phyloP scores from a whole-genome alignment of 2,329 filamentous ascomycete species.

The Phoma herbarum region DNA sequence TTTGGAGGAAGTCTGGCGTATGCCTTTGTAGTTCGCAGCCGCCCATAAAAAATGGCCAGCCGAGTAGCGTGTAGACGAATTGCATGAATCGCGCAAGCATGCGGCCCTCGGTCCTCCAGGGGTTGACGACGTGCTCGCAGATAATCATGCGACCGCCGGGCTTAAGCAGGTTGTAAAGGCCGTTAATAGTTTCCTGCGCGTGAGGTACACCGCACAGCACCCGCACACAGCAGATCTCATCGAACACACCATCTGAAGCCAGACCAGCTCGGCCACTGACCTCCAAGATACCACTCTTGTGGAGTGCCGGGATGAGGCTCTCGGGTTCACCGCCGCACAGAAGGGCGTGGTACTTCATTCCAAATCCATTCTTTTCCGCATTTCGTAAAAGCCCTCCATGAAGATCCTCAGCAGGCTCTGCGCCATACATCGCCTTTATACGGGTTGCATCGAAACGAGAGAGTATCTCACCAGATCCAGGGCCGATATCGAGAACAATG shows the following conservation, averaged over 20 bases:
- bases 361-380: constrained; percentile 54
- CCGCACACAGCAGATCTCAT: constrained; percentile 63
- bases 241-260: constrained; percentile 56
- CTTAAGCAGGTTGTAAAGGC: constrained; percentile 61
- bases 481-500: constrained; percentile 53
- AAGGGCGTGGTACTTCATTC: constrained; percentile 60
- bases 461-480: constrained; percentile 63
- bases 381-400: constrained; percentile 56
- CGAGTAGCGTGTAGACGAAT: constrained; percentile 54
- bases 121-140: constrained; percentile 65
- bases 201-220: constrained; percentile 65
- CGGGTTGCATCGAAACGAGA: constrained; percentile 54
- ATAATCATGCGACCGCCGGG: constrained; percentile 65
- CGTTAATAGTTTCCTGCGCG: constrained; percentile 55
- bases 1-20: constrained; percentile 56
- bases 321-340: constrained; percentile 58
- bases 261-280: constrained; percentile 31
- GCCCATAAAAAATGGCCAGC: constrained; percentile 63
- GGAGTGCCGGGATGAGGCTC: constrained; percentile 56
- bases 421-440: constrained; percentile 61
- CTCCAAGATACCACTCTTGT: constrained; percentile 53
- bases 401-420: constrained; percentile 61
- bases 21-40: constrained; percentile 62
- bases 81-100: constrained; percentile 58
- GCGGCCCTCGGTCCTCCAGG: constrained; percentile 58